Evolutionary conservation across 2,329 filamentous ascomycete species (phyloP).

Genomic region (Didymella sp.): DNA sequence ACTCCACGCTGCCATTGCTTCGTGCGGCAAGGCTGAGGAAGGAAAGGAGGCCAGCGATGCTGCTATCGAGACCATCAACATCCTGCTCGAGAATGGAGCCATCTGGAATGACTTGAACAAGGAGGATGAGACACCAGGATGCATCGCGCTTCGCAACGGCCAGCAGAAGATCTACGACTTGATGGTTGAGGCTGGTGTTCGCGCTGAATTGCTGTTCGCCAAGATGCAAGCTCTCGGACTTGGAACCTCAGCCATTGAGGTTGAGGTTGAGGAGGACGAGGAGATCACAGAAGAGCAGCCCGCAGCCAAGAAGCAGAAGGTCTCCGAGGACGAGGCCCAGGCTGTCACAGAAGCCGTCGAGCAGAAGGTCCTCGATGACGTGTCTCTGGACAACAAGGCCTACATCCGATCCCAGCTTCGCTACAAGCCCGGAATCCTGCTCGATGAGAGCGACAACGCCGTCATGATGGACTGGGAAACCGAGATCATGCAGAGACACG

Average conservation of each 20-base stretch:
- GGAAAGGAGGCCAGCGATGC: constrained; percentile 39
- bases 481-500: constrained; percentile 81
- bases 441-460: constrained; percentile 78
- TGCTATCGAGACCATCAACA: constrained; percentile 40
- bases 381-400: constrained; percentile 51
- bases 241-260: constrained; percentile 30
- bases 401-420: constrained; percentile 45
- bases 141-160: constrained; percentile 43
- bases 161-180: constrained; percentile 47
- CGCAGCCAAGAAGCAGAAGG: constrained; percentile 45
- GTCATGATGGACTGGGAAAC: constrained; percentile 97
- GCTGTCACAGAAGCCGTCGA: constrained; percentile 34
- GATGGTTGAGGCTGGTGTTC: constrained; percentile 48
- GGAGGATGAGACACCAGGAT: constrained; percentile 49
- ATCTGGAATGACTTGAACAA: constrained; percentile 51
- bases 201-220: constrained; percentile 46
- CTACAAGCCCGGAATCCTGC: constrained; percentile 56
- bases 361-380: constrained; percentile 41
- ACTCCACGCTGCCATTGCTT: constrained; percentile 45
- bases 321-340: constrained; percentile 38
- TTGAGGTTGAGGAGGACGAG: constrained; percentile 35
- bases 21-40: constrained; percentile 41
- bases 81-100: constrained; percentile 47
- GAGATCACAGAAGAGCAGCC: constrained; percentile 35
- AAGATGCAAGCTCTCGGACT: constrained; percentile 45